phyloP scores from a whole-genome alignment of 768 basidiomycete genomes.

The Pisolithus orientalis region DNA sequence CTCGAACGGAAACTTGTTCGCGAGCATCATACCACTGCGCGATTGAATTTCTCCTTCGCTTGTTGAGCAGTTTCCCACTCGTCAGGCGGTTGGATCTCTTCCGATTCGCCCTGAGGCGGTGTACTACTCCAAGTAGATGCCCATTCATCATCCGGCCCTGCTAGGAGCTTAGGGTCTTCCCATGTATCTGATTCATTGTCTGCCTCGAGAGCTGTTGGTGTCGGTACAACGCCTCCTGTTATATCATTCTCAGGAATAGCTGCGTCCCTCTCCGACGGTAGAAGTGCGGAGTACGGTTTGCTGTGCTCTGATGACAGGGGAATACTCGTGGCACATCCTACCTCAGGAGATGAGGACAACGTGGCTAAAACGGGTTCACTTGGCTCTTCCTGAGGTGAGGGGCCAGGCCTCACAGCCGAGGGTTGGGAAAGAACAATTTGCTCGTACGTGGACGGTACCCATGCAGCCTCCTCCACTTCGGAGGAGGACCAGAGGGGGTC shows the following conservation, averaged over 20 bases:
- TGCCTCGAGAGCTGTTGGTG: not conserved
- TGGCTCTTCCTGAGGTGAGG: not conserved
- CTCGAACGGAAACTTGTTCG: constrained; percentile 11
- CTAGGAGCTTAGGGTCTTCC: constrained; percentile 2
- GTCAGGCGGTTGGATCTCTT: constrained; percentile 31
- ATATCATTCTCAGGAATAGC: constrained; percentile 20
- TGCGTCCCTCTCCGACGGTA: not conserved
- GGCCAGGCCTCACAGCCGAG: not conserved
- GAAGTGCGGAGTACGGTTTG: not conserved
- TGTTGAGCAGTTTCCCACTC: constrained; percentile 64
- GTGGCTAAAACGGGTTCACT: not conserved
- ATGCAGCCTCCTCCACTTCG: not conserved
- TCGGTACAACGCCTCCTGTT: constrained; percentile 48
- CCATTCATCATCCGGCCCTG: constrained; percentile 29
- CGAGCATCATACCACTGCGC: constrained; percentile 50
- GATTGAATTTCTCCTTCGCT: constrained; percentile 54
- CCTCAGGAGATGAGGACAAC: not conserved
- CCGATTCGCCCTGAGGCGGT: constrained; percentile 15
- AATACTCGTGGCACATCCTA: not conserved
- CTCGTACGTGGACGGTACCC: constrained; percentile 12
- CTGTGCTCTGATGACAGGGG: constrained; percentile 1
- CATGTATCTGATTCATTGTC: constrained; percentile 12
- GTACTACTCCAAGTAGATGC: constrained; percentile 33
- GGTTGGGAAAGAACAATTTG: constrained; percentile 2
- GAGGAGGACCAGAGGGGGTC: constrained; percentile 38